Conservation (phyloP, 164 flowering plant genomes). For the Magnolia changhungtana region DNA sequence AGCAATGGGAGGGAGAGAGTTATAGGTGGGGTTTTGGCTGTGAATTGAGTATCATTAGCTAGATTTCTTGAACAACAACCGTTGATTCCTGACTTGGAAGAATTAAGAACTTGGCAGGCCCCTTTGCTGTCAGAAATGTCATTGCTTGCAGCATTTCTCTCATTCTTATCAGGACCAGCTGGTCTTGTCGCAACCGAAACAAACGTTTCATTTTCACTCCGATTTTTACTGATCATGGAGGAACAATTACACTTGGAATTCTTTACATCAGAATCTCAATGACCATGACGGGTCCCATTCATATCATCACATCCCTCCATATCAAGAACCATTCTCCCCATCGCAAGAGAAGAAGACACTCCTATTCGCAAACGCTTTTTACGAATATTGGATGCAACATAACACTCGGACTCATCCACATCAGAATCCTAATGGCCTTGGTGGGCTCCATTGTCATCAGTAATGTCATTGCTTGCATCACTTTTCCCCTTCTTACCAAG, state of each 20-base stretch:
- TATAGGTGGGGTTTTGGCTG: conserved; percentile 18
- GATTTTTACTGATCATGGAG: neutral
- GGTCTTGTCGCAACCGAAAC: neutral
- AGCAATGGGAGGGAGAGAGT: neutral
- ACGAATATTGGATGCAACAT: neutral
- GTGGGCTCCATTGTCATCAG: neutral
- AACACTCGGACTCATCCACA: neutral
- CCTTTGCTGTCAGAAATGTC: neutral
- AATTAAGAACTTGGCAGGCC: neutral
- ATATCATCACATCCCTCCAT: neutral
- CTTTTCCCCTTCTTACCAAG: neutral
- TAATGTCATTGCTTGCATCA: neutral
- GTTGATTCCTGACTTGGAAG: conserved; percentile 5
- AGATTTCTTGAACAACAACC: conserved; percentile 6
- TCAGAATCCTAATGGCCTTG: neutral
- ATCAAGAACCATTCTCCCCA: neutral
- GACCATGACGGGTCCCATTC: neutral
- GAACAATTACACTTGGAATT: neutral
- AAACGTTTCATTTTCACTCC: neutral
- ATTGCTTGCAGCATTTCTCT: neutral
- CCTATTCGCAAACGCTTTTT: neutral
- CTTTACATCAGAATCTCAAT: neutral
- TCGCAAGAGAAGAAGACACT: neutral
- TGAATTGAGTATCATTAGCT: conserved; percentile 6
- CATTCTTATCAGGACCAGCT: neutral